Base-by-base conservation (phyloP, 371 early-diverging fungal genomes). In the Chytridium lagenaria region DNA sequence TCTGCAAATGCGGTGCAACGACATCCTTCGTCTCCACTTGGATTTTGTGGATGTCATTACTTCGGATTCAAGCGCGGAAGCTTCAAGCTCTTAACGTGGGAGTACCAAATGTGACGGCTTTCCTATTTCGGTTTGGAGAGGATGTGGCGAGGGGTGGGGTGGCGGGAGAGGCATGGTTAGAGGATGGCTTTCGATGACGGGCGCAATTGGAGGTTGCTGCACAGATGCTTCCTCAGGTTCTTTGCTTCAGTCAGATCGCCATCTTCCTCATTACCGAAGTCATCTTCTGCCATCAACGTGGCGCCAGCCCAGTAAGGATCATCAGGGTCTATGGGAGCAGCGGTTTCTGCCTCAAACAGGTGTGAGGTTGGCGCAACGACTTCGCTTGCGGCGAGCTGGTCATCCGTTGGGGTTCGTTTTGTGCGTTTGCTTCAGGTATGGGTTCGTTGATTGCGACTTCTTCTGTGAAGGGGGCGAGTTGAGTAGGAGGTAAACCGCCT, bases 281-380 rank as follows among this genome's bases (percentile, higher is more conserved):
- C 16, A 26, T 30, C 57, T 26, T 55, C 57, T 16, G 57, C 57
- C 5, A 23, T 7, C 5, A 55, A 26, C 7, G 57, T 55, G 15
- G 7, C 57, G 57, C 57, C 57, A 16, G 57, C 57, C 57, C 57
- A 55, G 30, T 16, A 55, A 16, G 22, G 44, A 44, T 44, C 44
- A 44, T 44, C 19, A 44, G 44, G 44, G 44, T 44, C 44, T 7
- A 19, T 44, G n/a, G n/a, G n/a, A n/a, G n/a, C 44, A 19, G 44
- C 19, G 44, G 44, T 44, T 44, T 19, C 7, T 44, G 12, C 44
- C 7, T 44, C 44, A 44, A 44, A 44, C 44, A 44, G 44, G 19
- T 44, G n/a, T n/a, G n/a, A n/a, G n/a, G n/a, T 44, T 44, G 44
- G 44, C 12, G 19, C 19, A 44, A 19, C 44, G 12, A 44, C 44